Conservation (phyloP, 2,329 filamentous ascomycete genomes). For the Graphium sp. region DNA sequence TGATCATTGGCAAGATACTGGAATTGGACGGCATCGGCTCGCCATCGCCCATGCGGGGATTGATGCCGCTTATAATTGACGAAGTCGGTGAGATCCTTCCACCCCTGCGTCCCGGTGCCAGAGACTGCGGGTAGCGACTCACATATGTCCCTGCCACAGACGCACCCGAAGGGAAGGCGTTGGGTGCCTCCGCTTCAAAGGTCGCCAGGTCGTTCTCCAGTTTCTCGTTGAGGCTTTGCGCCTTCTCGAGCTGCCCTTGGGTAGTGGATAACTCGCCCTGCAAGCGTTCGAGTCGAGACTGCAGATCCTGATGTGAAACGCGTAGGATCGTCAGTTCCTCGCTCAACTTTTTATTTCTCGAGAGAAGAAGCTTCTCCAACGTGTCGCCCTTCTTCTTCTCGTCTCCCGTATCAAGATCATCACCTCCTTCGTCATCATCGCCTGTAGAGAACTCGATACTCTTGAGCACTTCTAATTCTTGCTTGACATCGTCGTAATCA, state of each 20-base stretch:
- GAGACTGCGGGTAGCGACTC: slow-evolving; percentile 55
- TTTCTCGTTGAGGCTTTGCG: slow-evolving; percentile 70
- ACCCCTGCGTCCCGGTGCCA: slow-evolving; percentile 43
- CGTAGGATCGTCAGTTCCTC: slow-evolving; percentile 86
- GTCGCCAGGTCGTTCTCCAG: slow-evolving; percentile 83
- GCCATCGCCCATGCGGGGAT: slow-evolving; percentile 44
- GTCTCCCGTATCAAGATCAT: slow-evolving; percentile 12
- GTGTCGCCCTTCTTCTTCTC: slow-evolving; percentile 49
- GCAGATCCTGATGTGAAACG: slow-evolving; percentile 86
- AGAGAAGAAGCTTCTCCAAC: slow-evolving; percentile 77
- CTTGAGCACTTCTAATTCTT: slow-evolving; percentile 91
- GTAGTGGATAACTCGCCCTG: slow-evolving; percentile 72
- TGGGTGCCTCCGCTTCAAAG: slow-evolving; percentile 71
- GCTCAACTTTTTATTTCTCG: slow-evolving; percentile 89
- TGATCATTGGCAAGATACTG: slow-evolving; percentile 93
- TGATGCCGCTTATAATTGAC: slow-evolving; percentile 95
- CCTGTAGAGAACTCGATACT: slow-evolving; percentile 94
- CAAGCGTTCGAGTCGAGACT: slow-evolving; percentile 59
- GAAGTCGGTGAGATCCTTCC: slow-evolving; percentile 75
- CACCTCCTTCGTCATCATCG: slow-evolving; percentile 53
- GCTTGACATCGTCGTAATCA: slow-evolving; percentile 92
- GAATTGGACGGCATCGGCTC: slow-evolving; percentile 36
- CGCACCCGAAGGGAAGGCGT: slow-evolving; percentile 73
- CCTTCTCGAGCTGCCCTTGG: slow-evolving; percentile 73
- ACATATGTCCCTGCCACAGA: slow-evolving; percentile 87